Evolutionary conservation across 164 flowering plant species (phyloP), one percentile per base, ranked within the genome.

Genomic region (Dillenia turbinata): DNA sequence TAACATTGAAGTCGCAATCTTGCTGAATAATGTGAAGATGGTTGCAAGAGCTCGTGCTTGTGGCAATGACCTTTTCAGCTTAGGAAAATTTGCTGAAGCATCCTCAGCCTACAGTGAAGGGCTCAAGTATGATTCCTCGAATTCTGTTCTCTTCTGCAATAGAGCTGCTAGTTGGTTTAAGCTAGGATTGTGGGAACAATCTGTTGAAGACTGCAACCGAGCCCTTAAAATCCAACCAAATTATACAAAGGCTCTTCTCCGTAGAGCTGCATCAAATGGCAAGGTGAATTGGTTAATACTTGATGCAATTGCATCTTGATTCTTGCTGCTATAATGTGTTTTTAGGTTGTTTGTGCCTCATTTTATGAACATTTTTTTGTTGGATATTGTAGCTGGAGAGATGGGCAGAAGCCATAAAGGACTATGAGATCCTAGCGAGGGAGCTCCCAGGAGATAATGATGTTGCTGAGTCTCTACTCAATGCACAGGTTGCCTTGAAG

Each of bases 121-220:
- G 54, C 82, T 82, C 40, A 78, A 67, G 26, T 66, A 66, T 46
- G 80, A 80, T 50, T 49, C 48, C 43, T 74, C 33, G 53, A 82
- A 76, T 62, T 70, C 79, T 53, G 89, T 93, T 64, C 87, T 90
- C 47, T 78, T 76, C 54, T 85, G 97, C 78, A 92, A 92, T 63
- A 79, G 94, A 72, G 98, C 98, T 26, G 97, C 92, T 61, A 88
- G 97, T 70, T 87, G 92, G 88, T 84, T 61, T 65, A 90, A 80
- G 78, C 96, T 90, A 57, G 90, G 85, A 46, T 68, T 56, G 54
- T 93, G 92, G 93, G 89, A 88, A 63, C 68, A 60, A 19, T 80
- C 97, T 10, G 55, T 93, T 57, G 89, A 85, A 14, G 98, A 93
- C 69, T 90, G 97, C 71, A 84, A 84, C 69, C 84, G 82, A 64